Evolutionary conservation across 495 filamentous ascomycete species (phyloP).

Genomic region (Talaromyces proteolyticus): DNA sequence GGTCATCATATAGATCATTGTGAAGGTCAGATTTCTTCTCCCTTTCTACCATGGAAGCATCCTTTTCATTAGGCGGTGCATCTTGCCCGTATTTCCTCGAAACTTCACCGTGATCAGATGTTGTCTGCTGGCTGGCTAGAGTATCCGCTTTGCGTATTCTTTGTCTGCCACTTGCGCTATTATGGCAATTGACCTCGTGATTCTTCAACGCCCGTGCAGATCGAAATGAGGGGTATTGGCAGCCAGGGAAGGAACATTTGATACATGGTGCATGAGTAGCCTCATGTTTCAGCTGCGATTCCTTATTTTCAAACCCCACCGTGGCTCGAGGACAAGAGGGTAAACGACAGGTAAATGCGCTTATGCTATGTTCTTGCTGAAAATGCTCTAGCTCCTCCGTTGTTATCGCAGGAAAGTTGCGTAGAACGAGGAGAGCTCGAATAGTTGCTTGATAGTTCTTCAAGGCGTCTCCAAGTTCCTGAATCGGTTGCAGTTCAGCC

Average conservation of each 20-base stretch:
- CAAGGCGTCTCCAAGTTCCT: background rate
- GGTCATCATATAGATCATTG: no score
- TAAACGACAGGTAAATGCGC: background rate
- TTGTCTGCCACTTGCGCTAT: background rate
- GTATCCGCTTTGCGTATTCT: background rate
- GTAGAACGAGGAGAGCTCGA: background rate
- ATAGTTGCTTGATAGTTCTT: background rate
- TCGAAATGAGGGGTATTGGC: background rate
- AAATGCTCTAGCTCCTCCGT: background rate
- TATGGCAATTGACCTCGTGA: background rate
- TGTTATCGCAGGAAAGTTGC: background rate
- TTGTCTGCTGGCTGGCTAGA: background rate
- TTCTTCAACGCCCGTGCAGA: background rate
- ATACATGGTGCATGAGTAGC: background rate
- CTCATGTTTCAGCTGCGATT: background rate
- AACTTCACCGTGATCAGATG: background rate
- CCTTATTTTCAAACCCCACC: background rate
- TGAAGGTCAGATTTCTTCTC: no score
- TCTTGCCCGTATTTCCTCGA: no score
- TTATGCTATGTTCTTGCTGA: background rate
- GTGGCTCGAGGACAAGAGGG: background rate
- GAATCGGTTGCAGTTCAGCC: background rate
- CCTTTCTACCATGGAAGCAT: no score
- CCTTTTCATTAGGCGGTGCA: no score
- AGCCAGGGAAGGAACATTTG: background rate